Conservation (phyloP, 2,329 filamentous ascomycete genomes). For the Phyllosticta ampelicida region DNA sequence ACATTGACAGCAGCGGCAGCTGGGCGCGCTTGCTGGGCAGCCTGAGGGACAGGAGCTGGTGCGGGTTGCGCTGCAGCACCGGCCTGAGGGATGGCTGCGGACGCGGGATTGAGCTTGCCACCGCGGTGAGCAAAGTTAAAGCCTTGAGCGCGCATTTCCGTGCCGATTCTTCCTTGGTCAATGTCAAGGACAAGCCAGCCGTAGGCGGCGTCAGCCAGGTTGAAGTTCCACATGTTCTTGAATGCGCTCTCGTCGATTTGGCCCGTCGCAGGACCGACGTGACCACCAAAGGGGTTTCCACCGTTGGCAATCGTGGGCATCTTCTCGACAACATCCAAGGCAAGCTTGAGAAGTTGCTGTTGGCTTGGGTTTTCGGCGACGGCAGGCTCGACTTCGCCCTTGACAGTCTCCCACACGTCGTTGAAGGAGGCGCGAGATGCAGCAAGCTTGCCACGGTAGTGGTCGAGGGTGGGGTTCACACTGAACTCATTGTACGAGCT, state of each 20-base stretch:
- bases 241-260: slow-evolving; percentile 97
- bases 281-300: slow-evolving; percentile 91
- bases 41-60: not conserved
- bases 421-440: slow-evolving; percentile 98
- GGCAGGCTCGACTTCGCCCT: slow-evolving; percentile 86
- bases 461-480: slow-evolving; percentile 93
- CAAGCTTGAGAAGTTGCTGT: slow-evolving; percentile 82
- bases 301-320: slow-evolving; percentile 94
- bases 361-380: slow-evolving; percentile 91
- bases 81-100: slow-evolving; percentile 19
- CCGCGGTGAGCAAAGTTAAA: slow-evolving; percentile 98
- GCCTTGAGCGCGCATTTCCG: slow-evolving; percentile 95
- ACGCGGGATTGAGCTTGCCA: slow-evolving; percentile 48
- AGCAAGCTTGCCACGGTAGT: slow-evolving; percentile 96
- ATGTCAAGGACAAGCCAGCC: slow-evolving; percentile 92
- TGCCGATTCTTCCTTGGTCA: slow-evolving; percentile 89
- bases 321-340: slow-evolving; percentile 88
- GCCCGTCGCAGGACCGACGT: slow-evolving; percentile 63
- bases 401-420: slow-evolving; percentile 98
- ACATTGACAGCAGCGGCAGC: slow-evolving; percentile 29
- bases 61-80: slow-evolving; percentile 15
- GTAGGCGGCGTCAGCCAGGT: slow-evolving; percentile 92
- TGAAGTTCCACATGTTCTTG: slow-evolving; percentile 99
- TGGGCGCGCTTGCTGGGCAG: slow-evolving; percentile 20
- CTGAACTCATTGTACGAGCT: slow-evolving; percentile 99